Base-by-base conservation (phyloP, 1,284 basidiomycete species). In the Thelephora terrestris region DNA sequence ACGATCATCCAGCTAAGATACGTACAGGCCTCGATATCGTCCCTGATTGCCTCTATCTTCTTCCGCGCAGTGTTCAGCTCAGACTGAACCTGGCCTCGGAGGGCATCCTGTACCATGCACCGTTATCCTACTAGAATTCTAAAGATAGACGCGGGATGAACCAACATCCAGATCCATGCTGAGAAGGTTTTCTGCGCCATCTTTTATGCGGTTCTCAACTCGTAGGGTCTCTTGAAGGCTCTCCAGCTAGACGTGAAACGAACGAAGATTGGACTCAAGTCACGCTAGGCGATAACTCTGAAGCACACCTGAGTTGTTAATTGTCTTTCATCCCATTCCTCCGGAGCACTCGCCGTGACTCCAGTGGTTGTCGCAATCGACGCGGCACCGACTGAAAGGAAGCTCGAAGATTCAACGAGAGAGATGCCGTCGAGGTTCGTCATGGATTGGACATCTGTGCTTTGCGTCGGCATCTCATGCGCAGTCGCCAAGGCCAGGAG, bases 121-220 rank as follows among this genome's bases (percentile, higher is more conserved):
- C 52, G 45, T 64, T 49, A 9, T 36, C 16, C 32, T 45, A 43
- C 53, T 34, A 47, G 49, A 24, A 43, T 37, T 37, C 12, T 29
- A 18, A 39, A 29, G 27, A n/a, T 47, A 35, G 29, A 46, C 27
- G 12, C 37, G 45, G 35, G 40, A 48, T 23, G 45, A 18, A 62
- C 73, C 55, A 59, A 86, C 84, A 46, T 71, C 71, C 36, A 86
- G 65, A 24, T 74, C 69, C 65, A 85, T 78, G 52, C 78, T 78
- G 43, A 93, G 68, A 47, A 93, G 71, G 52, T 85, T 88, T 66
- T 90, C 87, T 1, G 90, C 90, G 16, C 91, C 90, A 63, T 91
- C 87, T 61, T 80, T 86, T 57, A 92, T 89, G 50, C 83, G 77
- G 52, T 76, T 79, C 64, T 89, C 82, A 51, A 82, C 71, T 53